phyloP scores from a whole-genome alignment of 2,329 filamentous ascomycete genomes.

The Cladosporium oxysporum region DNA sequence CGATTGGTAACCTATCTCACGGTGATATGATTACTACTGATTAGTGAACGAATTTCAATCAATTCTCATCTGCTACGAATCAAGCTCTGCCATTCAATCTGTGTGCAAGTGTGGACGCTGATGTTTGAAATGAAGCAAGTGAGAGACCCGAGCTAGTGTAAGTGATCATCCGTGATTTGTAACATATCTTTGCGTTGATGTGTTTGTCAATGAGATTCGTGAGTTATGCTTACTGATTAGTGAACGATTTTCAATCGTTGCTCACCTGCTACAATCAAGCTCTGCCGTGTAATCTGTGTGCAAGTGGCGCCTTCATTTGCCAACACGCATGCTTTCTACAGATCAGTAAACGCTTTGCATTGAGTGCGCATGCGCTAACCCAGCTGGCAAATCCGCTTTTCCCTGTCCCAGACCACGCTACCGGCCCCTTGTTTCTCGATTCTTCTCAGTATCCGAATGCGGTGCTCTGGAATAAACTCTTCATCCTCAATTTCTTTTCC shows the following conservation, averaged over 20 bases:
- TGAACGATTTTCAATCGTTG: not conserved
- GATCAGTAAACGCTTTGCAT: too few species aligned
- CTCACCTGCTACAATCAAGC: too few species aligned
- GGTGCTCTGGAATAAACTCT: slow-evolving; percentile 59
- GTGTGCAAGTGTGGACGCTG: not conserved
- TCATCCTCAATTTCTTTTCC: slow-evolving; percentile 54
- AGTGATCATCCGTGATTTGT: not conserved
- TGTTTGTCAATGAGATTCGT: not conserved
- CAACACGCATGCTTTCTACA: too few species aligned
- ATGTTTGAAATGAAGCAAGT: not conserved
- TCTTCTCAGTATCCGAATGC: slow-evolving; percentile 53
- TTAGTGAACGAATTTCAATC: not conserved
- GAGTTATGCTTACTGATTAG: not conserved
- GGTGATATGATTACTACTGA: not conserved
- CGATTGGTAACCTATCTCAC: not conserved
- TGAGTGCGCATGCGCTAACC: not conserved
- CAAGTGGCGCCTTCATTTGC: not conserved
- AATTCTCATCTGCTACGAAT: too few species aligned
- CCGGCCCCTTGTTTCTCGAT: slow-evolving; percentile 28
- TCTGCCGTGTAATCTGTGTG: not conserved
- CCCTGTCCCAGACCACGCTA: slow-evolving; percentile 54
- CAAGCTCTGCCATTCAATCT: too few species aligned
- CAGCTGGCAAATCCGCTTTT: slow-evolving; percentile 8
- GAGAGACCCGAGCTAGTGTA: not conserved
- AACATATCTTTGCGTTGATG: not conserved